Evolutionary conservation across 805 yeast species (phyloP), one percentile per base, ranked within the genome.

Genomic region (Metschnikowia noctiluminum): DNA sequence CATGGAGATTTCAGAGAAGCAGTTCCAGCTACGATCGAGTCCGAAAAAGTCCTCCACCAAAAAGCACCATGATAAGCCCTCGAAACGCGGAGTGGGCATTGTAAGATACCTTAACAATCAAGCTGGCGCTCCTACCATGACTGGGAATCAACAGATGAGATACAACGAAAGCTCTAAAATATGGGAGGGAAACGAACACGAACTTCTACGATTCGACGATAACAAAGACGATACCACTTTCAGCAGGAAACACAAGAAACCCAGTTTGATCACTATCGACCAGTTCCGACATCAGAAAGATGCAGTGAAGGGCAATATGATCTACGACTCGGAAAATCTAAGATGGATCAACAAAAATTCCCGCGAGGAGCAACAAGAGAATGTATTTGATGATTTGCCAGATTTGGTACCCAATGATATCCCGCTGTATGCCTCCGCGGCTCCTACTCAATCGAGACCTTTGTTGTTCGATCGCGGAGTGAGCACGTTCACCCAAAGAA

Each of bases 151-250:
- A n/a, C 61, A 55, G 26, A 81, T 84, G 83, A 70, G 68, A 41
- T 84, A 71, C 57, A 82, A 84, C 54, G 76, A 83, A 1, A 63
- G 63, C 13, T 68, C 73, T 42, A 70, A 70, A 54, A 67, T 69
- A 40, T 42, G 89, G 89, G 84, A 79, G 56, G 88, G 88, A 4
- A 83, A 84, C 56, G 85, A 84, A 36, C 74, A 71, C 30, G 87
- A 81, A 21, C 62, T 81, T 42, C 56, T 71, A 32, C 69, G 74
- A 37, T 84, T 84, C 60, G 85, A 83, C 36, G 60, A 54, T 6
- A n/a, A n/a, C n/a, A n/a, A n/a, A n/a, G n/a, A n/a, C n/a, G n/a
- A n/a, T n/a, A n/a, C n/a, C n/a, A n/a, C n/a, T n/a, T n/a, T 14
- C 8, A 35, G n/a, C 38, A 36, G 41, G 38, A 50, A 60, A 14